A percentile compares a stretch with the other conserved stretches of the same genome.
Evolutionary conservation across 176 grass and related monocot genomes (phyloP).

Genomic region (Cymbopogon citratus): DNA sequence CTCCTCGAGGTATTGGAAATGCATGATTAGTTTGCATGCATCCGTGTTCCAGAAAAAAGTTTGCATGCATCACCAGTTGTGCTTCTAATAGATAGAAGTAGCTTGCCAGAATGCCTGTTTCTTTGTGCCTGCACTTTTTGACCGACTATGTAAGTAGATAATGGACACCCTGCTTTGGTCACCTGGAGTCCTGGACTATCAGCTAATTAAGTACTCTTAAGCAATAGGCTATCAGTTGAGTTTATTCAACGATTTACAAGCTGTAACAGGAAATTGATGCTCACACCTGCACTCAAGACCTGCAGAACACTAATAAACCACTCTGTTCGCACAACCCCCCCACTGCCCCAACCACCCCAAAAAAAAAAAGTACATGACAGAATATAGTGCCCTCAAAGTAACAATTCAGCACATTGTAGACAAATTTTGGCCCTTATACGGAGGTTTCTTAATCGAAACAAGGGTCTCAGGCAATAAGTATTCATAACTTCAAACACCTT

Average conservation of each 20-base stretch:
- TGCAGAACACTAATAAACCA: background rate
- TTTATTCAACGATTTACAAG: background rate
- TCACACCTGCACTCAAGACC: background rate
- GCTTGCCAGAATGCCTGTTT: background rate
- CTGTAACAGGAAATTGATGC: background rate
- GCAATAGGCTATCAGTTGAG: background rate
- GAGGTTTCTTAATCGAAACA: background rate
- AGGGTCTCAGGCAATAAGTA: background rate
- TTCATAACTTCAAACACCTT: background rate
- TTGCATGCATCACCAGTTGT: background rate
- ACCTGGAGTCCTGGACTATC: background rate
- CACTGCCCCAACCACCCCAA: background rate
- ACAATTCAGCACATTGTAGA: background rate
- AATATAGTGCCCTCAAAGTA: background rate
- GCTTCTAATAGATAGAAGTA: background rate
- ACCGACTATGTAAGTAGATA: background rate
- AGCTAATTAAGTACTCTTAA: background rate
- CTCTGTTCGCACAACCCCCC: background rate
- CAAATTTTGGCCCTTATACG: background rate
- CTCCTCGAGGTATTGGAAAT: conserved; percentile 56
- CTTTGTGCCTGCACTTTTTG: background rate
- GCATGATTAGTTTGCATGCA: background rate
- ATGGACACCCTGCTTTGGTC: background rate
- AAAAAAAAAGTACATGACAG: background rate
- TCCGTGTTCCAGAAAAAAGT: background rate